phyloP scores from a whole-genome alignment of 208 protist species.

The Leishmania turanica region DNA sequence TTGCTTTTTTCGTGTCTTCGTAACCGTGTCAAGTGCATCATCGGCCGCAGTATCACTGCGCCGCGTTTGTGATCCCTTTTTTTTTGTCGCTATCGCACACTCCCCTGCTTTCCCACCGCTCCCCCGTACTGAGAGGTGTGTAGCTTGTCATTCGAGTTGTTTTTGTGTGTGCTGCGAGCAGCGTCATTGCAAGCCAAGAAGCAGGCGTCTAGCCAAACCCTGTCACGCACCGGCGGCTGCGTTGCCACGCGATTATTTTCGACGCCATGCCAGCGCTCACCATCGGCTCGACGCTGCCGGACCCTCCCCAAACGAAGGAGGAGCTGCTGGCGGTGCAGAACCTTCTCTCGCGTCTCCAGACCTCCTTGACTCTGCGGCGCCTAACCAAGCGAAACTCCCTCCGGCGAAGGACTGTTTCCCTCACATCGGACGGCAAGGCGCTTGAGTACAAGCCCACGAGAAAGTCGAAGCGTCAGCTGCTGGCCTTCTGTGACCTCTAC shows the following conservation, averaged over 20 bases:
- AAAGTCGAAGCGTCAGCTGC: conserved; percentile 37
- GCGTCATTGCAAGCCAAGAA: not conserved
- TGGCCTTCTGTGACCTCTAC: conserved; percentile 58
- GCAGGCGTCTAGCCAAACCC: not conserved
- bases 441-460: conserved; percentile 55
- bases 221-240: not conserved
- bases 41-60: not conserved
- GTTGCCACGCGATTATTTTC: not conserved
- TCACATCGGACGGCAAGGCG: conserved; percentile 38
- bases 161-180: not conserved
- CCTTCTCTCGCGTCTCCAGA: conserved; percentile 20
- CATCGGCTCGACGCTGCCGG: conserved; percentile 19
- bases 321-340: conserved; percentile 27
- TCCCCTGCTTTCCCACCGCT: not conserved
- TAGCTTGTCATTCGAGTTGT: not conserved
- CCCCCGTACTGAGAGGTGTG: not conserved
- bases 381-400: conserved; percentile 24
- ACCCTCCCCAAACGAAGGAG: conserved; percentile 26
- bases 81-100: not conserved
- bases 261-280: conserved; percentile 14
- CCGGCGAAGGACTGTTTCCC: conserved; percentile 23
- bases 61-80: not conserved
- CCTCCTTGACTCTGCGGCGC: conserved; percentile 21
- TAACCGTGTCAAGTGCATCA: not conserved
- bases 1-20: not conserved